Evolutionary conservation across 768 basidiomycete genomes (phyloP).

Genomic region (Tulasnella calospora): DNA sequence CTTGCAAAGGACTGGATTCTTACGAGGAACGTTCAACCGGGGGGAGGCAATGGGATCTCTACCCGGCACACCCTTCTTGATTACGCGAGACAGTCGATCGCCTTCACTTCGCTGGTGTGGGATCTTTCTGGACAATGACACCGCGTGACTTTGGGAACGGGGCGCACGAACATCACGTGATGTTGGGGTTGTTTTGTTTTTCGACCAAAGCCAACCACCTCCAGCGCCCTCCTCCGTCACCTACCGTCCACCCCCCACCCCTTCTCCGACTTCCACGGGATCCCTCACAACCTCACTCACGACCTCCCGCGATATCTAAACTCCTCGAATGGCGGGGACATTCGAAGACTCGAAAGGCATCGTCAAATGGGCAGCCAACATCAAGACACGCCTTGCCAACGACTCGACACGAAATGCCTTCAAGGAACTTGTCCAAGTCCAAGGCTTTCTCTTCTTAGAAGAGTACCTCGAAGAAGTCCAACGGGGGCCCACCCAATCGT

Average conservation of each 20-base stretch:
- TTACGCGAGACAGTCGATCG: background rate
- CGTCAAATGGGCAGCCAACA: slow-evolving; percentile 55
- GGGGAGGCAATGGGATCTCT: background rate
- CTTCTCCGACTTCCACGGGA: background rate
- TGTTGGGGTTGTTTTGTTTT: background rate
- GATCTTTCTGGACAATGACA: background rate
- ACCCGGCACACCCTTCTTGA: background rate
- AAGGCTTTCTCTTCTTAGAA: slow-evolving; percentile 75
- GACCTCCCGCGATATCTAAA: background rate
- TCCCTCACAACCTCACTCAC: background rate
- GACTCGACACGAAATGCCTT: slow-evolving; percentile 68
- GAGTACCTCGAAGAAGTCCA: slow-evolving; percentile 71
- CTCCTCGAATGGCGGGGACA: background rate
- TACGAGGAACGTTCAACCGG: background rate
- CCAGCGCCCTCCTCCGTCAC: background rate
- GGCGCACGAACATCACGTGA: background rate
- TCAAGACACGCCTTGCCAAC: slow-evolving; percentile 62
- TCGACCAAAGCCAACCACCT: background rate
- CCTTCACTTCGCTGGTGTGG: background rate
- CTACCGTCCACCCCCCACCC: background rate
- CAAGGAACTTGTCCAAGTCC: slow-evolving; percentile 65
- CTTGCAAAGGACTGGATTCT: background rate
- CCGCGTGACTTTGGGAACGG: background rate
- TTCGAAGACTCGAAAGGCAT: slow-evolving; percentile 4
- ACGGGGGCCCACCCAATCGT: slow-evolving; percentile 64